phyloP scores from a whole-genome alignment of 208 protist genomes.

The Leishmania gerbilli region DNA sequence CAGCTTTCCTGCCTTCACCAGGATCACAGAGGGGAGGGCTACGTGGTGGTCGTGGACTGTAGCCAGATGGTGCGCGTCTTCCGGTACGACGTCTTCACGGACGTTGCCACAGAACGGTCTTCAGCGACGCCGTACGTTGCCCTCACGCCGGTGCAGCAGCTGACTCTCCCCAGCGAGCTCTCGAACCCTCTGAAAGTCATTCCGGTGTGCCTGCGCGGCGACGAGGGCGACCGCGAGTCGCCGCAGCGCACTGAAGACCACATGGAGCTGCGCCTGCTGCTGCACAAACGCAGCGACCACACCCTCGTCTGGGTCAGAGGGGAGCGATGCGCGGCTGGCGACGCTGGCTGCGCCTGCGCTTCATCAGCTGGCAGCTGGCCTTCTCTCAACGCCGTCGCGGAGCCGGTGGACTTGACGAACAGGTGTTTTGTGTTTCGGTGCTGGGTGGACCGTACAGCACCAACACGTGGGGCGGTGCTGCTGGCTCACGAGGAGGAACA shows the following conservation, averaged over 20 bases:
- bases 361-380: background rate
- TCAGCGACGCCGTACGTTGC: conserved; percentile 20
- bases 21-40: conserved; percentile 39
- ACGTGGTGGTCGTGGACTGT: conserved; percentile 37
- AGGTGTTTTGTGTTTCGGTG: conserved; percentile 23
- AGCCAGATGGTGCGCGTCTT: conserved; percentile 43
- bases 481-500: conserved; percentile 33
- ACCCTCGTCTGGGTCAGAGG: conserved; percentile 32
- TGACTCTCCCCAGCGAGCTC: conserved; percentile 22
- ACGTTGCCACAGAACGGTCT: conserved; percentile 1
- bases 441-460: conserved; percentile 48
- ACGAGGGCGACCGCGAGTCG: conserved; percentile 21
- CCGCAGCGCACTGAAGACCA: conserved; percentile 20
- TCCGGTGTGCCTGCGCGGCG: conserved; percentile 27
- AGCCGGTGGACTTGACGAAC: conserved; percentile 2
- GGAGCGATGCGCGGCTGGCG: background rate
- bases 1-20: conserved; percentile 41
- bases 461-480: conserved; percentile 36
- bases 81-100: conserved; percentile 47
- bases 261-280: conserved; percentile 32
- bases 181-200: conserved; percentile 29
- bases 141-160: conserved; percentile 28
- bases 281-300: conserved; percentile 43
- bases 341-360: background rate
- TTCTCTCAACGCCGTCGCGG: conserved; percentile 9